Percentiles rank a stretch among this genome's conserved stretches.
Evolutionary conservation across 345 rosid species (phyloP).

Genomic region (Zanthoxylum bungeanum): DNA sequence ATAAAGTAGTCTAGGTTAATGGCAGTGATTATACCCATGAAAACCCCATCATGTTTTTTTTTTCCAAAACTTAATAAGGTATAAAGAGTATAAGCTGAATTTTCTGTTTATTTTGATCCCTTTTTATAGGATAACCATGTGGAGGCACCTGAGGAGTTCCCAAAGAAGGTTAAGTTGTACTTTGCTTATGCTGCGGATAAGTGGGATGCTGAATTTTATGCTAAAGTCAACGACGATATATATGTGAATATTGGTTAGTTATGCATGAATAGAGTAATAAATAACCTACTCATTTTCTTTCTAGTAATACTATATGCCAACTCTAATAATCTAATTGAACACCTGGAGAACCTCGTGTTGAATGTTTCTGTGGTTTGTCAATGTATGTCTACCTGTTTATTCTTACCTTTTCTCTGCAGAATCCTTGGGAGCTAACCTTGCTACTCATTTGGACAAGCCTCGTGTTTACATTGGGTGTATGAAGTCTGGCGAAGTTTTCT

Average conservation of each 20-base stretch:
- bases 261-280: constrained; percentile 8
- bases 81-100: background rate
- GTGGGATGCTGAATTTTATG: constrained; percentile 86
- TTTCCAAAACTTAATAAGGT: background rate
- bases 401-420: constrained; percentile 33
- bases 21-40: background rate
- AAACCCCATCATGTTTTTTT: background rate
- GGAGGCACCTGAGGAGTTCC: constrained; percentile 56
- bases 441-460: constrained; percentile 56
- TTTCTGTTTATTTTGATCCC: constrained; percentile 5
- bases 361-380: background rate
- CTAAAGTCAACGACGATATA: constrained; percentile 74
- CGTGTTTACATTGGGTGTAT: constrained; percentile 83
- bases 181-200: constrained; percentile 60
- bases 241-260: constrained; percentile 72
- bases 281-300: background rate
- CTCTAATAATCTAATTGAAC: background rate
- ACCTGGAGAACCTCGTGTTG: background rate
- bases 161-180: constrained; percentile 57
- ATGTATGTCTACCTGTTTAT: background rate
- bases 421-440: constrained; percentile 67
- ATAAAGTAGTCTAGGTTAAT: background rate
- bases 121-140: constrained; percentile 54
- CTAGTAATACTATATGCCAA: background rate
- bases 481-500: constrained; percentile 77